These are phyloP conservation scores for Millerozyma miso DNA, from an alignment of 805 yeast species.

Conservation along the genomic window DNA sequence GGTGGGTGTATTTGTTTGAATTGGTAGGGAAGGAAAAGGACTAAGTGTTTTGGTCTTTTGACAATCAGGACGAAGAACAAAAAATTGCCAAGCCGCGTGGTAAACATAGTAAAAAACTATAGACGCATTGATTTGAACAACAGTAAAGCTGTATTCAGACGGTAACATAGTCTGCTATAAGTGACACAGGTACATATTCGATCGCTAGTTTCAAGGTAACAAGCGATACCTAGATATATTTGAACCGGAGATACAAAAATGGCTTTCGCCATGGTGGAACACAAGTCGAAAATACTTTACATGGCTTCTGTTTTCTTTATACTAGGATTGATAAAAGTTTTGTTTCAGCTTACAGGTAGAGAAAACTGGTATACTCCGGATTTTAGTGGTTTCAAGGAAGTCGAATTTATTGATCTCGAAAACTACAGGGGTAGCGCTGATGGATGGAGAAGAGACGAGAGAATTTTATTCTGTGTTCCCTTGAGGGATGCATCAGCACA, in stretches of 20 bases:
- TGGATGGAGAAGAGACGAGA: constrained; percentile 78
- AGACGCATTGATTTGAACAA: not conserved
- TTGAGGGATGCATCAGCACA: constrained; percentile 89
- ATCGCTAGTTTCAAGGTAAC: too few relatives aligned
- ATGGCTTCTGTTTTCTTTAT: not conserved
- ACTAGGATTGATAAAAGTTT: not conserved
- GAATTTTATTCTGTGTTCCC: constrained; percentile 84
- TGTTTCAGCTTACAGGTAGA: not conserved
- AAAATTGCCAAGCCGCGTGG: not conserved
- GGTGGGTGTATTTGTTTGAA: not conserved
- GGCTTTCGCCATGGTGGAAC: not conserved
- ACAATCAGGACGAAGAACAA: too few relatives aligned
- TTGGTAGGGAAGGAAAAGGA: not conserved
- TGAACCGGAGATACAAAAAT: too few relatives aligned
- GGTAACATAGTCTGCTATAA: too few relatives aligned
- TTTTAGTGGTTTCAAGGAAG: constrained; percentile 29
- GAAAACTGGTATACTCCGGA: constrained; percentile 27
- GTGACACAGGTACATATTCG: too few relatives aligned
- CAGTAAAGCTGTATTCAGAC: too few relatives aligned
- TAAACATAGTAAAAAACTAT: not conserved
- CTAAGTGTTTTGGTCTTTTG: not conserved
- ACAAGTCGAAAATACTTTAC: not conserved
- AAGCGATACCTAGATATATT: too few relatives aligned
- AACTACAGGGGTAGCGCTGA: constrained; percentile 60
- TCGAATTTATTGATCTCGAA: constrained; percentile 69